Conservation (phyloP, 371 early-diverging fungal genomes). For the Mucor velutinosus region DNA sequence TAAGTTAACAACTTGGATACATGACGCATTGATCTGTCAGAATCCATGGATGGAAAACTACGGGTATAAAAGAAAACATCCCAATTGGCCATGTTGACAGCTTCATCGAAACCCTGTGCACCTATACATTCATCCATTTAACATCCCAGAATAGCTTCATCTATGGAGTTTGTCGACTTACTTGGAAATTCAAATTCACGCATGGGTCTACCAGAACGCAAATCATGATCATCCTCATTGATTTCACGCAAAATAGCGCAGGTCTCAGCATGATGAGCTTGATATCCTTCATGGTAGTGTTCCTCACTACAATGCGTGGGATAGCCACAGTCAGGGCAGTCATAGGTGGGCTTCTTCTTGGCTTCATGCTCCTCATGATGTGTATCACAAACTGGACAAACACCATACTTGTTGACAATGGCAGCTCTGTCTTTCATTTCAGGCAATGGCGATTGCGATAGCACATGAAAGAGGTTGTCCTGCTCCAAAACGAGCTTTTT, state of each 20-base stretch:
- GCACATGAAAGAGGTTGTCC: conserved; percentile 71
- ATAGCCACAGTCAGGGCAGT: conserved; percentile 84
- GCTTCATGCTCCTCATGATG: conserved; percentile 37
- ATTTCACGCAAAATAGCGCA: conserved; percentile 69
- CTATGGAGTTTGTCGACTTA: conserved; percentile 22
- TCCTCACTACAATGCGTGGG: conserved; percentile 83
- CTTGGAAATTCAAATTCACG: conserved; percentile 85
- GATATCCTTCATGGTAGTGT: conserved; percentile 69
- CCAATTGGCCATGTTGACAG: conserved; percentile 82
- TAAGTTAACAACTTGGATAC: conserved; percentile 83
- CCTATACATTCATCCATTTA: conserved; percentile 31
- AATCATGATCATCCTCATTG: conserved; percentile 86
- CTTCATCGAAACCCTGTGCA: conserved; percentile 76
- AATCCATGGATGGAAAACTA: conserved; percentile 76
- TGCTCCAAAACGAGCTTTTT: conserved; percentile 40
- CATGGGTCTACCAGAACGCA: conserved; percentile 78
- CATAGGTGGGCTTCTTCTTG: conserved; percentile 56
- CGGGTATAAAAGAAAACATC: conserved; percentile 84
- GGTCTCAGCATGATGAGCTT: conserved; percentile 52
- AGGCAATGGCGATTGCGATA: conserved; percentile 73
- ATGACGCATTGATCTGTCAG: conserved; percentile 77
- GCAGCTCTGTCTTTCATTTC: conserved; percentile 71
- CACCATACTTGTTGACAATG: conserved; percentile 70
- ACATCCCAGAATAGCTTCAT: no score
- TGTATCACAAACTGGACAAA: conserved; percentile 74